Evolutionary conservation across 225 moss, liverwort and hornwort genomes (phyloP), one percentile per base, ranked within the genome.

Genomic region (Marchantia polymorpha): DNA sequence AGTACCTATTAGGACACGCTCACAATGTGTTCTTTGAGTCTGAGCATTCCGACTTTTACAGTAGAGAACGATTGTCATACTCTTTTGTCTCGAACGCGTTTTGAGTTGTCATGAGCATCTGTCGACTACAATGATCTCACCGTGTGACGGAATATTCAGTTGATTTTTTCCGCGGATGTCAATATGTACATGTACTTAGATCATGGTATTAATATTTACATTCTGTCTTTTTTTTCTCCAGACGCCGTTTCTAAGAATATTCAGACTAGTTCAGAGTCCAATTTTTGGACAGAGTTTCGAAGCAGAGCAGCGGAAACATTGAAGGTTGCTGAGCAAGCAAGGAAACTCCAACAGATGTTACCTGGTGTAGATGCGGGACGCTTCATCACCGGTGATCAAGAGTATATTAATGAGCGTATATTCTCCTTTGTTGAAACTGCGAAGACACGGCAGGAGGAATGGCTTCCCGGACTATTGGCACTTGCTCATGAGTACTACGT

Each of bases 341-440:
- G 90, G 82, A 87, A 77, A 54, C 91, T 94, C 58, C 86, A 84
- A 81, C 84, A 80, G 79, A 82, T 92, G 78, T 75, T 92, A 66
- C 90, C 92, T 64, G 89, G 82, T 74, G 92, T 88, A 80, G 90
- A 94, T 81, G 84, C 85, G 76, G 84, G 73, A 70, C 90, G 92
- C 71, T 92, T 94, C 80, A 69, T 88, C 82, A 78, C 81, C 23
- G 84, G 90, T 30, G 91, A 94, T 72, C 65, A 81, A 52, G 80
- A 80, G 16, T 94, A 92, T 54, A 89, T 92, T 65, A 80, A 80
- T 76, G 78, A 87, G 48, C 83, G 76, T 72, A 80, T 94, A 66
- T 83, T 92, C 61, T 85, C 82, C 46, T 82, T 83, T 66, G 88
- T 91, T 76, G 91, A 89, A 71, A 80, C 89, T 50, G 74, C 77